Evolutionary conservation across 2,329 filamentous ascomycete species (phyloP).

Genomic region (Septoria linicola): DNA sequence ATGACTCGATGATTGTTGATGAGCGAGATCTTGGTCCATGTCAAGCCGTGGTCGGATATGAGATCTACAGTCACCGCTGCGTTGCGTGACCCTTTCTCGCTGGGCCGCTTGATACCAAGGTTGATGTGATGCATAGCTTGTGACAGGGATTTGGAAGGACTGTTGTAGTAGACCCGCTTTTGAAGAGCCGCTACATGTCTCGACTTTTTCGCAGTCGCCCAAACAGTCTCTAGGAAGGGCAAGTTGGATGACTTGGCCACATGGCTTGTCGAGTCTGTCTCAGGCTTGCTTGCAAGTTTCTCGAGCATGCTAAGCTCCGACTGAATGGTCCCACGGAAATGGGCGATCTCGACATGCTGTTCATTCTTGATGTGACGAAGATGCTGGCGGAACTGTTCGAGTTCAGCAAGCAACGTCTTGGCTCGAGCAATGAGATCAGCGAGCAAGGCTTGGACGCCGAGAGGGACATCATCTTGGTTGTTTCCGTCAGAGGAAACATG

Average conservation of each 20-base stretch:
- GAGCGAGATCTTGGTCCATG: constrained; percentile 69
- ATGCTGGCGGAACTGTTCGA: constrained; percentile 42
- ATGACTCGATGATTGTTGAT: constrained; percentile 63
- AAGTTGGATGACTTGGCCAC: constrained; percentile 65
- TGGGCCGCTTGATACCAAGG: constrained; percentile 30
- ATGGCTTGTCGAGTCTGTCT: constrained; percentile 44
- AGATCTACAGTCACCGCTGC: constrained; percentile 57
- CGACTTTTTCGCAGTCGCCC: constrained; percentile 60
- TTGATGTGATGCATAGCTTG: constrained; percentile 30
- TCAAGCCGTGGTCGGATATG: constrained; percentile 59
- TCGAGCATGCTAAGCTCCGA: constrained; percentile 38
- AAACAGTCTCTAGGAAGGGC: constrained; percentile 63
- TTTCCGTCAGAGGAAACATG: neutral
- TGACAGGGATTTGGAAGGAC: constrained; percentile 26
- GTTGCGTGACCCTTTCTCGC: constrained; percentile 25
- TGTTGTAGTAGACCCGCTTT: constrained; percentile 53
- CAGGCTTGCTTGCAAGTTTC: constrained; percentile 30
- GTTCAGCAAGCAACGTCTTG: constrained; percentile 41
- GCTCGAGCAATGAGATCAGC: constrained; percentile 41
- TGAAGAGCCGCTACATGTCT: constrained; percentile 57
- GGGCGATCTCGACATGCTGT: constrained; percentile 38
- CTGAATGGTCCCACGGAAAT: constrained; percentile 38
- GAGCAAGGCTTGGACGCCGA: constrained; percentile 15
- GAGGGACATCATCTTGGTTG: neutral
- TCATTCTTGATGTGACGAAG: constrained; percentile 39